These are phyloP conservation scores for Lepidopterella palustris DNA, from an alignment of 495 filamentous ascomycete species.

Conservation along the genomic window DNA sequence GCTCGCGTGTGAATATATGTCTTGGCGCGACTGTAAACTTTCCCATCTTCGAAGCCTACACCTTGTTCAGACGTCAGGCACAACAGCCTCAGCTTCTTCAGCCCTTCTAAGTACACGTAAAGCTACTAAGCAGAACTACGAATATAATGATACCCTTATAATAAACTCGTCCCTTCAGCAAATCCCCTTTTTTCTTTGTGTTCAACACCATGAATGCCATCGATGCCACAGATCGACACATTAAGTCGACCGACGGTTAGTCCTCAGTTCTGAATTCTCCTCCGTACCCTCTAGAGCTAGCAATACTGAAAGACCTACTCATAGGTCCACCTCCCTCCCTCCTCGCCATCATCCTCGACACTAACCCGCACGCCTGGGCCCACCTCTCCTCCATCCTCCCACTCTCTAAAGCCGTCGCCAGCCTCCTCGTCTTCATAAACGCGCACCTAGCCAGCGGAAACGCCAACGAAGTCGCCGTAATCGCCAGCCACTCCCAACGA, in stretches of 20 bases:
- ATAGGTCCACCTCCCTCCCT: constrained; percentile 74
- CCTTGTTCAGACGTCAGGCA: too few relatives aligned
- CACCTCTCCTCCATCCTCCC: constrained; percentile 69
- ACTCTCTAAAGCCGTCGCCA: constrained; percentile 75
- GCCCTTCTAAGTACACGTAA: not conserved
- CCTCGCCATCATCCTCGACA: constrained; percentile 87
- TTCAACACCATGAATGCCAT: constrained; percentile 68
- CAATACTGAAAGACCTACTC: not conserved
- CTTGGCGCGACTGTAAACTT: too few relatives aligned
- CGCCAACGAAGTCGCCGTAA: constrained; percentile 84
- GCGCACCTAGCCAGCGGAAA: constrained; percentile 89
- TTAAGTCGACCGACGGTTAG: constrained; percentile 49
- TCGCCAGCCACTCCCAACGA: constrained; percentile 78
- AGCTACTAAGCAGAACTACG: not conserved
- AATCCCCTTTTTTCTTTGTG: too few relatives aligned
- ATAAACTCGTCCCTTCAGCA: too few relatives aligned
- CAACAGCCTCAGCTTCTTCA: too few relatives aligned
- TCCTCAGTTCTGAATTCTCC: not conserved
- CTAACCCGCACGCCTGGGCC: constrained; percentile 92
- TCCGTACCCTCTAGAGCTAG: not conserved
- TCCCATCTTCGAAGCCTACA: too few relatives aligned
- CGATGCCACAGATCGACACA: constrained; percentile 83
- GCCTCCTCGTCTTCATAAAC: constrained; percentile 93
- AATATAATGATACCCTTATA: not conserved
- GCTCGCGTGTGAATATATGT: too few relatives aligned